Evolutionary conservation across 495 filamentous ascomycete genomes (phyloP), one percentile per base, ranked within the genome.

Genomic region (Tetracladium marchalianum): DNA sequence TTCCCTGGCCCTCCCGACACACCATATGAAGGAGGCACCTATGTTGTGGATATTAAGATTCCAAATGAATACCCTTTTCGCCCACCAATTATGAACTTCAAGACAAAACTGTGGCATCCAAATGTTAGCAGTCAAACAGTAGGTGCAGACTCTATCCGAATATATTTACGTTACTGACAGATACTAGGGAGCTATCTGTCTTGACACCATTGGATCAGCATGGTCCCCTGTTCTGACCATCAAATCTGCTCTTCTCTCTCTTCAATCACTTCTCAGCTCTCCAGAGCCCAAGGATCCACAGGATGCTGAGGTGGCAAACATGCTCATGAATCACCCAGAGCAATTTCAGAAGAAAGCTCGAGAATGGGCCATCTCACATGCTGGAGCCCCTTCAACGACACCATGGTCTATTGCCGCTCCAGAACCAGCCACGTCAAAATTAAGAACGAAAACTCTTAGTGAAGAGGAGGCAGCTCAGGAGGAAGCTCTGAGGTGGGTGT

Each of bases 151-250:
- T 27, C 11, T 31, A 12, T n/a, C 12, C 12, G 32, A 35, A 35
- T 39, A 13, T 31, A 36, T 15, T 5, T 15, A 7, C n/a, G 10
- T 22, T 41, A 52, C 47, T 56, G 24, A 53, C 27, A 13, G 35
- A 41, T 50, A 13, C 7, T 41, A 96, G 90, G 92, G 92, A 13
- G 93, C 92, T 15, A 98, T 98, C 60, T 98, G 92, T 62, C 82
- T 98, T 38, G 92, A 98, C 58, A 98, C 90, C 0, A 77, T 98
- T 13, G 83, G 85, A 11, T 69, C 76, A 31, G 86, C 84, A 49
- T 98, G 92, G 92, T 92, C 88, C 5, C 92, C 92, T 0, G 88
- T 97, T 11, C 75, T 95, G 38, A 98, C 90, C 1, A 89, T 98
- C 61, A 97, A 96, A 68, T 92, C 87, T 40, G 86, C 93, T 24